Percentiles rank a stretch among this genome's conserved stretches.
phyloP scores from a whole-genome alignment of 306 rosid species.

The Cajanus cajan region DNA sequence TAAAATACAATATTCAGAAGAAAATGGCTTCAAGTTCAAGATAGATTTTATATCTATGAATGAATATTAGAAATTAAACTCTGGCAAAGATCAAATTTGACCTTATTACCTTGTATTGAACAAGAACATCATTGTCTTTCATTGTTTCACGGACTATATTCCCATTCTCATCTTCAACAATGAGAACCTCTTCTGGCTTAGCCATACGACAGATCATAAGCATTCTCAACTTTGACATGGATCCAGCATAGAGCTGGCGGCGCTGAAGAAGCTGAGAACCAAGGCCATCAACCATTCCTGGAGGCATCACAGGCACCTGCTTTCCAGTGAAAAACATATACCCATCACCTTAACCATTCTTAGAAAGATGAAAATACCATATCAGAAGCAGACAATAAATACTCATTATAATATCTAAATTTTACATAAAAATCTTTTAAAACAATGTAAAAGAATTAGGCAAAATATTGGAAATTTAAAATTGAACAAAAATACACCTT shows the following conservation, averaged over 20 bases:
- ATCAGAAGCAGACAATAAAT: too few species aligned
- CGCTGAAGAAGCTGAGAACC: constrained; percentile 77
- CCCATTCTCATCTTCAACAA: constrained; percentile 97
- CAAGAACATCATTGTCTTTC: constrained; percentile 99
- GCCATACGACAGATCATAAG: constrained; percentile 99
- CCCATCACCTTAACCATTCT: neutral
- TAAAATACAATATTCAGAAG: neutral
- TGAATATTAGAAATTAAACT: constrained; percentile 21
- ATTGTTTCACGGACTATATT: constrained; percentile 95
- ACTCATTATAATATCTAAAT: neutral
- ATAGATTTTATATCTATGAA: neutral
- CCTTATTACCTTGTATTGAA: constrained; percentile 80
- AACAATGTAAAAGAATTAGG: neutral
- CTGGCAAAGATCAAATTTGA: neutral
- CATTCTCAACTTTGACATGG: constrained; percentile 94
- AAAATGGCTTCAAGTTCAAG: neutral
- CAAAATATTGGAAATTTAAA: neutral
- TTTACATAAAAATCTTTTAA: too few species aligned
- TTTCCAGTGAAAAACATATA: constrained; percentile 1
- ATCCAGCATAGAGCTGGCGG: constrained; percentile 73
- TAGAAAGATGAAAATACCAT: neutral
- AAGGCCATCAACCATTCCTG: constrained; percentile 81
- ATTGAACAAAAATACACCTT: neutral
- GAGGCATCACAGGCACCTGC: constrained; percentile 59
- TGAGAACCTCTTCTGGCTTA: constrained; percentile 99